Percentiles rank a stretch among this genome's conserved stretches.
Conservation (phyloP, 2,329 filamentous ascomycete species). For the Tolypocladium capitatum region DNA sequence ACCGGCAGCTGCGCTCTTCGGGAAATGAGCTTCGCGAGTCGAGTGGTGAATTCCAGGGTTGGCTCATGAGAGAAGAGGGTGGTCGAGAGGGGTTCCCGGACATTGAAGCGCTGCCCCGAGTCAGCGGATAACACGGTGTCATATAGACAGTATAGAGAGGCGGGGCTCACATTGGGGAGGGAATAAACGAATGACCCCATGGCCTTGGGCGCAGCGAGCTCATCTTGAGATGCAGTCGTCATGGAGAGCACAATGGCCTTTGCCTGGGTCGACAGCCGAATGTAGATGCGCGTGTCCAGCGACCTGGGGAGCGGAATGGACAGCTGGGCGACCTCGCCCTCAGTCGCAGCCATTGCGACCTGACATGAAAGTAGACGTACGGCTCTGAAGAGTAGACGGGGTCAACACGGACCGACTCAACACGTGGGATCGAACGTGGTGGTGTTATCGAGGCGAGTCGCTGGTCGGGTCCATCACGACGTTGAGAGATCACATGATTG, state of each 20-base stretch:
- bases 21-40: conserved; percentile 74
- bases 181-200: conserved; percentile 92
- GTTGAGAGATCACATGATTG: conserved; percentile 7
- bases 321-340: conserved; percentile 15
- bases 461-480: neutral
- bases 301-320: conserved; percentile 48
- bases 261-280: conserved; percentile 43
- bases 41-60: conserved; percentile 74
- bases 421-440: neutral
- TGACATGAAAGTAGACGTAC: neutral
- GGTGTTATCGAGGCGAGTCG: neutral
- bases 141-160: neutral
- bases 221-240: conserved; percentile 42
- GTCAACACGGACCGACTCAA: neutral
- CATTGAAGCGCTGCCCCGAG: conserved; percentile 31
- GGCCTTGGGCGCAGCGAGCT: conserved; percentile 33
- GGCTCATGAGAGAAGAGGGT: conserved; percentile 62
- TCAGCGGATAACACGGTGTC: neutral
- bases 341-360: neutral
- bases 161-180: conserved; percentile 59
- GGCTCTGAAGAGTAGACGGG: neutral
- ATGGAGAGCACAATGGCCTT: conserved; percentile 49
- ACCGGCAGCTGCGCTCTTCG: conserved; percentile 57
- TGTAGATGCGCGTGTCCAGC: conserved; percentile 46
- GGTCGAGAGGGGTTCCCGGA: conserved; percentile 58